Percentiles rank a stretch among this genome's conserved stretches.
phyloP scores from a whole-genome alignment of 306 rosid species.

The Cicer yamashitae region DNA sequence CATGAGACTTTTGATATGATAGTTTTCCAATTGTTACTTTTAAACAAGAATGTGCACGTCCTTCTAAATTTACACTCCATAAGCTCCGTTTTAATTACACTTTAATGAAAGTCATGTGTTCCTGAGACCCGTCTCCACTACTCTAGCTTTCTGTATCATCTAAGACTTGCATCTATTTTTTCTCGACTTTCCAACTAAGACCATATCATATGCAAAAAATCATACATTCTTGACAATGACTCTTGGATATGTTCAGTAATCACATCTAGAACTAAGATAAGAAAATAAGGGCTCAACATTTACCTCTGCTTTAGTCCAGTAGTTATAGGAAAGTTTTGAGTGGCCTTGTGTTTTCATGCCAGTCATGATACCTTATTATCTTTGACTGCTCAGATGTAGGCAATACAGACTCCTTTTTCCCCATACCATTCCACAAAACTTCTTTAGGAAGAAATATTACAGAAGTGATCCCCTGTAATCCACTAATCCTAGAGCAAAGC shows the following conservation, averaged over 20 bases:
- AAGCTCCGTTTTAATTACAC: not conserved
- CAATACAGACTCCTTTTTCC: not conserved
- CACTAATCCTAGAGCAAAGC: too few species aligned
- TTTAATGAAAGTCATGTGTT: not conserved
- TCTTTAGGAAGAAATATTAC: not conserved
- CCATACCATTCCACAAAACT: not conserved
- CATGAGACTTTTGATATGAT: not conserved
- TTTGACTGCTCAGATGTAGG: not conserved
- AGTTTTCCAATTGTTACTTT: not conserved
- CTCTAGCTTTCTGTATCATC: not conserved
- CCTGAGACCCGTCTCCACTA: not conserved
- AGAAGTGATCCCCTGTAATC: too few species aligned
- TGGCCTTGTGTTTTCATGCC: not conserved
- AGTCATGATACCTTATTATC: not conserved
- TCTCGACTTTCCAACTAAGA: not conserved
- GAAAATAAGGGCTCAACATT: not conserved
- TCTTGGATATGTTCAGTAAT: not conserved
- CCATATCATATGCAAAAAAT: too few species aligned
- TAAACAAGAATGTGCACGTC: not conserved
- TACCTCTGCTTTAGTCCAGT: not conserved
- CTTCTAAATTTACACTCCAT: slow-evolving; percentile 1
- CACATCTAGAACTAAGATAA: not conserved
- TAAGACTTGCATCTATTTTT: not conserved
- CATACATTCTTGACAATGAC: not conserved
- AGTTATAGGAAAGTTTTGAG: not conserved